Evolutionary conservation across 257 asterid species (phyloP).

Genomic region (Gentiana dahurica): DNA sequence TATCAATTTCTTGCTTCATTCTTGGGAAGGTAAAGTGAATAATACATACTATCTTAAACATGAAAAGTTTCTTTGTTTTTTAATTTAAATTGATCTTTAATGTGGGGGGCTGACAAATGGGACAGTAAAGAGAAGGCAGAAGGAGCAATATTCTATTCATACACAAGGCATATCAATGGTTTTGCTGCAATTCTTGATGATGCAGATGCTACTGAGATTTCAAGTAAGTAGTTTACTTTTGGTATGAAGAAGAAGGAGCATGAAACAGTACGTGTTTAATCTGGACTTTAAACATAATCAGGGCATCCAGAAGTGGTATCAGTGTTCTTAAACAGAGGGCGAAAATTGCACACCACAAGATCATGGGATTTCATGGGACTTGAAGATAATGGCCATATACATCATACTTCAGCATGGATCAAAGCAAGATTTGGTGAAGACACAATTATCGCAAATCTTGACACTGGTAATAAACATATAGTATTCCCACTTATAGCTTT

Average conservation of each 20-base stretch:
- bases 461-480: constrained; percentile 22
- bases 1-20: constrained; percentile 65
- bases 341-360: constrained; percentile 79
- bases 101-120: constrained; percentile 3
- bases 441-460: constrained; percentile 80
- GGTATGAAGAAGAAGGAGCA: neutral
- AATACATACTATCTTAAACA: neutral
- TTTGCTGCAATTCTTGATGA: constrained; percentile 86
- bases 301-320: constrained; percentile 72
- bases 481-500: no score
- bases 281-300: constrained; percentile 15
- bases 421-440: constrained; percentile 87
- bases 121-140: constrained; percentile 53
- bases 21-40: constrained; percentile 53
- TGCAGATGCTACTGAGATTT: constrained; percentile 43
- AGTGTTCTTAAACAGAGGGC: constrained; percentile 69
- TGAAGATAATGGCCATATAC: constrained; percentile 42
- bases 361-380: constrained; percentile 89
- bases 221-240: constrained; percentile 36
- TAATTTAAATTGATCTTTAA: neutral
- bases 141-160: constrained; percentile 77
- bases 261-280: neutral
- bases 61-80: neutral
- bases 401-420: constrained; percentile 50
- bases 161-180: constrained; percentile 81